phyloP scores from a whole-genome alignment of 306 rosid genomes.

The Prinsepia uniflora region DNA sequence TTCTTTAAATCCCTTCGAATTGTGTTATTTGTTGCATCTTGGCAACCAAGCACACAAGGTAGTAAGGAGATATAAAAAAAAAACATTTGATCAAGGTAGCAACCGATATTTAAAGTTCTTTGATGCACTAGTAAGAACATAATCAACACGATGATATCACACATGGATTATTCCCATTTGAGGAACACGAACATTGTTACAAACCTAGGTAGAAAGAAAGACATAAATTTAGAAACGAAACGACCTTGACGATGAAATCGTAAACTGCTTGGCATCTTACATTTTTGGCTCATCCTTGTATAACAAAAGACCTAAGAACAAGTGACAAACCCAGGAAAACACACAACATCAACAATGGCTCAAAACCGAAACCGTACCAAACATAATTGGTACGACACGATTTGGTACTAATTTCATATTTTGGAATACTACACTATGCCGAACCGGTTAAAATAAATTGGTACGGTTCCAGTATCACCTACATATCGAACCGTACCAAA shows the following conservation, averaged over 20 bases:
- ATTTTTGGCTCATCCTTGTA: background rate
- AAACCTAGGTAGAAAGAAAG: background rate
- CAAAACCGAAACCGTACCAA: too few species aligned
- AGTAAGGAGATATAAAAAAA: background rate
- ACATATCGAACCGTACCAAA: too few species aligned
- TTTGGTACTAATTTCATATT: too few species aligned
- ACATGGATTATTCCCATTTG: too few species aligned
- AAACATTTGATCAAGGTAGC: background rate
- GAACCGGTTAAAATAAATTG: too few species aligned
- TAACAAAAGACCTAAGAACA: background rate
- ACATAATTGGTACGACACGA: too few species aligned
- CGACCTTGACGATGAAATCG: constrained; percentile 53
- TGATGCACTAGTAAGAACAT: background rate
- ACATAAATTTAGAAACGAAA: background rate
- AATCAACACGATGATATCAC: background rate
- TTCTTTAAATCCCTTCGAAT: background rate
- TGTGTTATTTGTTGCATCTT: background rate
- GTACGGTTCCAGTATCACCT: too few species aligned
- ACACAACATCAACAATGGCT: too few species aligned
- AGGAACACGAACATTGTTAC: too few species aligned
- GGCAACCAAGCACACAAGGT: background rate
- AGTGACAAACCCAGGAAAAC: background rate
- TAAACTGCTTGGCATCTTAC: constrained; percentile 31
- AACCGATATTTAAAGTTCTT: constrained; percentile 3
- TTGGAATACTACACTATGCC: too few species aligned